Conservation (phyloP, 2,329 filamentous ascomycete species). For the Grosmannia huntii region DNA sequence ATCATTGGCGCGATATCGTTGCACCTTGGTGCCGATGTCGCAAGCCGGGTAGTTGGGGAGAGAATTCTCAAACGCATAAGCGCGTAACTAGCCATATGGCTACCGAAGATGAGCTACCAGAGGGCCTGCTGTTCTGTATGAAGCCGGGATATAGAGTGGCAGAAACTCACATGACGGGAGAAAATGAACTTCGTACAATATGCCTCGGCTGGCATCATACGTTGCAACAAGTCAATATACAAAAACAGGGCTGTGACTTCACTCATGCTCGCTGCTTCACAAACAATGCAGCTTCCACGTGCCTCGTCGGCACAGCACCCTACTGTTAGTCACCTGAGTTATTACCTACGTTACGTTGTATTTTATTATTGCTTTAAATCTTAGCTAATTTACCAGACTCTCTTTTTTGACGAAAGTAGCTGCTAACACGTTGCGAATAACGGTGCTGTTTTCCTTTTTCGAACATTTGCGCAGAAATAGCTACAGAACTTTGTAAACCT, state of each 20-base stretch:
- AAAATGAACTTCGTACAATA: slow-evolving; percentile 1
- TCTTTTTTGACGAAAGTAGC: too few relatives aligned
- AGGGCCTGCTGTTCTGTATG: background rate
- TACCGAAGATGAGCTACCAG: background rate
- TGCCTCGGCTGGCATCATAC: background rate
- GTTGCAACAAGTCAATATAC: background rate
- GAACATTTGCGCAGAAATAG: too few relatives aligned
- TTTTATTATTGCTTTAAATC: too few relatives aligned
- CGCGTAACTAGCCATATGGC: slow-evolving; percentile 1
- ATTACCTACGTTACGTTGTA: background rate
- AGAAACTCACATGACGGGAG: background rate
- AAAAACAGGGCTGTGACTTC: background rate
- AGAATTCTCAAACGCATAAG: slow-evolving; percentile 47
- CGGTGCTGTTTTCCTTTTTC: too few relatives aligned
- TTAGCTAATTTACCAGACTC: too few relatives aligned
- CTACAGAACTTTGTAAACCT: too few relatives aligned
- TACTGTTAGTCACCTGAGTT: background rate
- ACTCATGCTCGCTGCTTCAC: too few relatives aligned
- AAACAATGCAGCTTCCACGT: background rate
- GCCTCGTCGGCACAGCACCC: background rate
- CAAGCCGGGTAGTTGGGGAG: slow-evolving; percentile 62
- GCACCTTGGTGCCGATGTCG: slow-evolving; percentile 69
- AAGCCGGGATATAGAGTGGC: background rate
- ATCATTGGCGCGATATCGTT: slow-evolving; percentile 83
- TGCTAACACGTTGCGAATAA: too few relatives aligned